These are phyloP conservation scores for Plasmodium knowlesi DNA, from an alignment of 169 alveolate species.

Conservation along the genomic window DNA sequence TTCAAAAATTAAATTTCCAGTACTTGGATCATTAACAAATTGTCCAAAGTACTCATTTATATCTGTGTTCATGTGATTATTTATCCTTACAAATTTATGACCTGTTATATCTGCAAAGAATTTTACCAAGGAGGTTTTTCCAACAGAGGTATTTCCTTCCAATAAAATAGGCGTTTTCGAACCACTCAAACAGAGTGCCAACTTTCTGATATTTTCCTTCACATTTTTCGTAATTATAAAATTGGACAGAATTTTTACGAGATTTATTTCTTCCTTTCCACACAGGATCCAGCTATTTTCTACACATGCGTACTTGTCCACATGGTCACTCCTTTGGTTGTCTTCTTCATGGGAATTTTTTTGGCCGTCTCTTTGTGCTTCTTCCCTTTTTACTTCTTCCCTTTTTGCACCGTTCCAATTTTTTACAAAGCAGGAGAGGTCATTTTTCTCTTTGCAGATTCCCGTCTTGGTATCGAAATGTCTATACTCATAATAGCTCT, in stretches of 20 bases:
- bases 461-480: constrained; percentile 17
- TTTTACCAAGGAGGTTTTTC: constrained; percentile 98
- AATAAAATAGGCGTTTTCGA: constrained; percentile 96
- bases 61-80: constrained; percentile 99
- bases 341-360: background rate
- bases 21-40: constrained; percentile 92
- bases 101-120: constrained; percentile 95
- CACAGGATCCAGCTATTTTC: constrained; percentile 70
- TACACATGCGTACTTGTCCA: constrained; percentile 59
- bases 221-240: constrained; percentile 93
- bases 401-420: background rate
- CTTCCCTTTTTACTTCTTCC: background rate
- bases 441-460: background rate
- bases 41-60: constrained; percentile 98
- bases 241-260: constrained; percentile 66
- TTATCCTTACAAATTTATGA: constrained; percentile 96
- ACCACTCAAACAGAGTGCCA: constrained; percentile 94
- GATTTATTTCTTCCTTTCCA: constrained; percentile 59
- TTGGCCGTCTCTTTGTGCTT: background rate
- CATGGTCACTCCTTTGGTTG: background rate
- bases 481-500: constrained; percentile 34
- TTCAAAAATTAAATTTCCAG: constrained; percentile 93
- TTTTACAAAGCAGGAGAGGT: background rate
- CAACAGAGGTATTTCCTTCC: constrained; percentile 99
- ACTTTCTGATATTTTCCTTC: constrained; percentile 88